Percentiles rank a stretch among this genome's conserved stretches.
phyloP scores from a whole-genome alignment of 2,329 filamentous ascomycete species.

The Trichoderma afroharzianum region DNA sequence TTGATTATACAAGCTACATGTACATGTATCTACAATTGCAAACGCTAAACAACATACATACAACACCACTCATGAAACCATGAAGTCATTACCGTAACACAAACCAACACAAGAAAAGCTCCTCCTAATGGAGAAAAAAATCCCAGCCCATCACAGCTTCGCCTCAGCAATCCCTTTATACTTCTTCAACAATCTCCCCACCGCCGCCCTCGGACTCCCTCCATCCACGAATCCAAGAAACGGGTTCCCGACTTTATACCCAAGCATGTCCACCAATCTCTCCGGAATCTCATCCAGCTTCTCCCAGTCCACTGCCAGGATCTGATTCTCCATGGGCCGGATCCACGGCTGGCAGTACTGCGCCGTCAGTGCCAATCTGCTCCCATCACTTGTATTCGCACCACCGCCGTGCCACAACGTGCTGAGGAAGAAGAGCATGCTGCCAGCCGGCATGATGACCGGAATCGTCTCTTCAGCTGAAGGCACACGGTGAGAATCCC shows the following conservation, averaged over 20 bases:
- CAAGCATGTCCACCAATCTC: conserved; percentile 25
- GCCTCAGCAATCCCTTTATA: conserved; percentile 6
- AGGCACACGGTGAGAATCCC: conserved; percentile 26
- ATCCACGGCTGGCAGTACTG: conserved; percentile 42
- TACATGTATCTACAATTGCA: background rate
- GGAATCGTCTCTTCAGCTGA: conserved; percentile 29
- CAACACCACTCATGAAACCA: background rate
- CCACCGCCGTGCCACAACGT: conserved; percentile 39
- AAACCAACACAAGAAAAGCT: background rate
- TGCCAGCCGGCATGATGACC: conserved; percentile 35
- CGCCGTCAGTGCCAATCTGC: conserved; percentile 35
- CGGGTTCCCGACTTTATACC: conserved; percentile 24
- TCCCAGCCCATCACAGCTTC: background rate
- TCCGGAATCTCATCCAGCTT: conserved; percentile 23
- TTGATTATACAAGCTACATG: no score
- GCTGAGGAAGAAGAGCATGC: conserved; percentile 34
- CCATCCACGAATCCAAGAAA: conserved; percentile 26
- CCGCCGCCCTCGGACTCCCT: conserved; percentile 21
- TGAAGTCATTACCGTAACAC: background rate
- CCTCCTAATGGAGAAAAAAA: background rate
- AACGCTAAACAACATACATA: background rate
- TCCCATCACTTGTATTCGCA: conserved; percentile 28
- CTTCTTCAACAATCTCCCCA: conserved; percentile 19
- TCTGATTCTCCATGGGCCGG: conserved; percentile 36
- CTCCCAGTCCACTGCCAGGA: conserved; percentile 32